Evolutionary conservation across 441 rosid genomes (phyloP).

Genomic region (Biscutella laevigata): DNA sequence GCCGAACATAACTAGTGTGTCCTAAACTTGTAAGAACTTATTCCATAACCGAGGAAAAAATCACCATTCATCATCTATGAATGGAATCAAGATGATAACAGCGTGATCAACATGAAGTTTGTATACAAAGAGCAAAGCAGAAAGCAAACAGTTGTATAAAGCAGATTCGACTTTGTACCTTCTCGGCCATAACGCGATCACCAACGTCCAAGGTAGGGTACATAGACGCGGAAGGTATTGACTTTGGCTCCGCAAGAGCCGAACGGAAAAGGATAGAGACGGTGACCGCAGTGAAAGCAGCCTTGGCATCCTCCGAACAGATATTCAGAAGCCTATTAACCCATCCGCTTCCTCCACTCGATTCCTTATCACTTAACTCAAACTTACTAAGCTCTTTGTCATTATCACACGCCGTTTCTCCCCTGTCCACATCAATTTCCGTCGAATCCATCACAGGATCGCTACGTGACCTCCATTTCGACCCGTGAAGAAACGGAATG

Average conservation of each 20-base stretch:
- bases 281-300: constrained; percentile 72
- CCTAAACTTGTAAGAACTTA: neutral
- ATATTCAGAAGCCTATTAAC: constrained; percentile 42
- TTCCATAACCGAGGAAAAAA: neutral
- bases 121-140: neutral
- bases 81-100: neutral
- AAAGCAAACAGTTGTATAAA: too few species aligned
- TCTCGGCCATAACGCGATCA: constrained; percentile 61
- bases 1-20: neutral
- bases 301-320: constrained; percentile 89
- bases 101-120: neutral
- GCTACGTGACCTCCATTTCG: too few species aligned
- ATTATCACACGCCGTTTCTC: constrained; percentile 31
- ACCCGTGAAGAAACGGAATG: constrained; percentile 55
- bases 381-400: constrained; percentile 9
- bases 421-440: constrained; percentile 37
- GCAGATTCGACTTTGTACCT: too few species aligned
- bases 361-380: constrained; percentile 28
- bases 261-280: constrained; percentile 60
- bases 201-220: constrained; percentile 56
- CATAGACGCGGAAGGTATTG: constrained; percentile 64
- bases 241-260: constrained; percentile 56
- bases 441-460: constrained; percentile 14
- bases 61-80: neutral
- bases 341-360: constrained; percentile 49